Evolutionary conservation across 768 basidiomycete species (phyloP).

Genomic region (Trametes villosa): DNA sequence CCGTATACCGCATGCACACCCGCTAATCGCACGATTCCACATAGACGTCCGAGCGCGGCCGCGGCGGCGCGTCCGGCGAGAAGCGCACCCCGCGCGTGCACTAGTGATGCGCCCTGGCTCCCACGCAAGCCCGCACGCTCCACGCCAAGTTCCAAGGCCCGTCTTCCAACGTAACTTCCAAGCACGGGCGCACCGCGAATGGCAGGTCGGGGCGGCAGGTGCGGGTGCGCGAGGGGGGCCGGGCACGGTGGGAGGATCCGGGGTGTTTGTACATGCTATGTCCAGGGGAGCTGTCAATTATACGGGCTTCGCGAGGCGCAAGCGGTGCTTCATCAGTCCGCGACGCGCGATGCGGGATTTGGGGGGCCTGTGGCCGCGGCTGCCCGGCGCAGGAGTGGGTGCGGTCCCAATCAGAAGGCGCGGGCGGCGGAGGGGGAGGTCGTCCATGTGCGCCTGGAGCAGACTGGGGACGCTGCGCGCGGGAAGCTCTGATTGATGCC

Average conservation of each 20-base stretch:
- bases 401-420: too few relatives aligned
- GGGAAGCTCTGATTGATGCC: background rate
- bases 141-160: too few relatives aligned
- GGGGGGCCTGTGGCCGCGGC: too few relatives aligned
- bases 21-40: constrained; percentile 4
- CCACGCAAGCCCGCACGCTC: background rate
- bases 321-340: background rate
- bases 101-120: background rate
- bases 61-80: background rate
- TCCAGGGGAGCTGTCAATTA: background rate
- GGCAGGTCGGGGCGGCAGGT: background rate
- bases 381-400: too few relatives aligned
- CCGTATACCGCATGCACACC: background rate
- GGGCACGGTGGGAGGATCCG: background rate
- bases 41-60: constrained; percentile 4
- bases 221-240: too few relatives aligned
- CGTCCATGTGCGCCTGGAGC: too few relatives aligned
- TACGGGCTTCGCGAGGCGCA: background rate
- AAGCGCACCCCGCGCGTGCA: constrained; percentile 1
- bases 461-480: too few relatives aligned
- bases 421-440: too few relatives aligned
- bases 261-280: background rate
- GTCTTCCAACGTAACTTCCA: background rate
- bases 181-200: background rate
- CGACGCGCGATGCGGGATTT: background rate